Evolutionary conservation across 768 basidiomycete species (phyloP).

Genomic region (Amanita exitialis): DNA sequence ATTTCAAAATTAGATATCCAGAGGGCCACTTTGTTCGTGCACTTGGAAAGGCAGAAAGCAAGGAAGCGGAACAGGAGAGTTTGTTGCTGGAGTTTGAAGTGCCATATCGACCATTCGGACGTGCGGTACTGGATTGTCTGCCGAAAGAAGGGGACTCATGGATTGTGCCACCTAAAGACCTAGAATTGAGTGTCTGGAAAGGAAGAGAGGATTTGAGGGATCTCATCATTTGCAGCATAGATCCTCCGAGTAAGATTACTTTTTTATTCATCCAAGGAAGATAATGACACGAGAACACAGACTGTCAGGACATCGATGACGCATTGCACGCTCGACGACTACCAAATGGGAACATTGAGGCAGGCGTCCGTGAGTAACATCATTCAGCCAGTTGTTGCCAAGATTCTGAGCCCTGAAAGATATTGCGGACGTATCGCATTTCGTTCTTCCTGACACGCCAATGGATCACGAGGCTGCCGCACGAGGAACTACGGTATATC

Average conservation of each 20-base stretch:
- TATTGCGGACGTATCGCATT: conserved; percentile 97
- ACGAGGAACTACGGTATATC: conserved; percentile 92
- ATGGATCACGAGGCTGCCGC: conserved; percentile 98
- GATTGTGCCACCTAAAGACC: conserved; percentile 78
- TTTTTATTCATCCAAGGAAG: not conserved
- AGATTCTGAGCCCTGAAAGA: conserved; percentile 35
- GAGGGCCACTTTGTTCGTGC: conserved; percentile 96
- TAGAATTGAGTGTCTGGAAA: conserved; percentile 45
- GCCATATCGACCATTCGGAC: conserved; percentile 94
- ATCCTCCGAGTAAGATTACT: conserved; percentile 66
- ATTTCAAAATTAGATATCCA: conserved; percentile 45
- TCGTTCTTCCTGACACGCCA: conserved; percentile 84
- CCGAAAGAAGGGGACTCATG: conserved; percentile 85
- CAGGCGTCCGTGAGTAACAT: conserved; percentile 86
- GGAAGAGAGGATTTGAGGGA: conserved; percentile 83
- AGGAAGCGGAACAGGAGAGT: conserved; percentile 95
- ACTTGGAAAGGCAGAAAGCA: conserved; percentile 84
- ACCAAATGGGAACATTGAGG: conserved; percentile 91
- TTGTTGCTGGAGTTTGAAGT: conserved; percentile 91
- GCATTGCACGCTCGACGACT: conserved; percentile 84
- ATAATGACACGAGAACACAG: conserved; percentile 25
- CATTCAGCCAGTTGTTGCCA: not conserved
- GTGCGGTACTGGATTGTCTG: conserved; percentile 85
- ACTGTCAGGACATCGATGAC: conserved; percentile 97
- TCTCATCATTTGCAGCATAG: conserved; percentile 89